A percentile compares a stretch with the other conserved stretches of the same genome.
Conservation (phyloP, 129 eudicot species). For the Centella asiatica region DNA sequence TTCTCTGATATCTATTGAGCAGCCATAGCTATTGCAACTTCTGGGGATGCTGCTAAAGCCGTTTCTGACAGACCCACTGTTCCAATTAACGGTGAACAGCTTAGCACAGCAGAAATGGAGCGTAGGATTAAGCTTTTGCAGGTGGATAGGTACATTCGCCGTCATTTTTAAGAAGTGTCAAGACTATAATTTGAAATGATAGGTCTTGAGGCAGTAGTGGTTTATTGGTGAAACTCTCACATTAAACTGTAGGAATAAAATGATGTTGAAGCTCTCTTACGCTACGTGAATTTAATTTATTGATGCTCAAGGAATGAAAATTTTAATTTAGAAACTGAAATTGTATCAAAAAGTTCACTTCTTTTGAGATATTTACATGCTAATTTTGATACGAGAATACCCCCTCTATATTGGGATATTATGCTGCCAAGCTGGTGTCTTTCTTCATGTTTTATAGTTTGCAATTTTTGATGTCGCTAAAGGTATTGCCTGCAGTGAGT, state of each 20-base stretch:
- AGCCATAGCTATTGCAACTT: conserved; percentile 49
- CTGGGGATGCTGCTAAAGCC: conserved; percentile 34
- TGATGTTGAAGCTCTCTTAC: no score
- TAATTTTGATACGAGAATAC: neutral
- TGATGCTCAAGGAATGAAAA: no score
- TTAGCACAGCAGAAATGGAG: conserved; percentile 63
- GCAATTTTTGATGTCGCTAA: conserved; percentile 13
- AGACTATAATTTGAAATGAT: no score
- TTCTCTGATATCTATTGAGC: conserved; percentile 29
- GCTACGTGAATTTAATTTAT: no score
- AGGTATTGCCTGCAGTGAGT: conserved; percentile 46
- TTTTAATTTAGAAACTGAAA: neutral
- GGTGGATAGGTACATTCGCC: conserved; percentile 58
- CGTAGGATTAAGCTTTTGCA: conserved; percentile 73
- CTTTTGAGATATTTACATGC: neutral
- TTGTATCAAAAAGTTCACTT: neutral
- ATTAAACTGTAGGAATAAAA: no score
- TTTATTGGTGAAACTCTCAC: no score
- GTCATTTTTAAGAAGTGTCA: no score
- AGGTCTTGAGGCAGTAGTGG: no score
- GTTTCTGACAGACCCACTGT: conserved; percentile 36
- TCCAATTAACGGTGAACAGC: conserved; percentile 42
- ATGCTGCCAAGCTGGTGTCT: neutral
- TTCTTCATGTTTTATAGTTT: neutral
- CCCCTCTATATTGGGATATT: neutral